These are phyloP conservation scores for Fraxinus sp. DNA, from an alignment of 305 asterid species.

Conservation along the genomic window DNA sequence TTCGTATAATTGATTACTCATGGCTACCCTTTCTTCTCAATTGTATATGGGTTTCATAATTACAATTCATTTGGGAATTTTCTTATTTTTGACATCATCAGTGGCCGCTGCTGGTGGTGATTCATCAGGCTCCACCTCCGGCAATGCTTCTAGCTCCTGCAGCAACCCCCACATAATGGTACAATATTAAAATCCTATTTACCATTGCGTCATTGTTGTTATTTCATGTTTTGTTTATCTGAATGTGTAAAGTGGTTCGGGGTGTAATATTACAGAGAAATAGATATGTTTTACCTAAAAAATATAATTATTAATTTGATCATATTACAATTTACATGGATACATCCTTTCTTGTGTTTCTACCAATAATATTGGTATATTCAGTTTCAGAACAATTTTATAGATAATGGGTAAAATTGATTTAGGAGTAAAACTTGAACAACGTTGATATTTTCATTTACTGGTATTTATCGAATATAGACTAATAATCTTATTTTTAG, in stretches of 20 bases:
- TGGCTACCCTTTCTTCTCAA: constrained; percentile 26
- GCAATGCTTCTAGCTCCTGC: constrained; percentile 47
- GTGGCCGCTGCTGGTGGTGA: constrained; percentile 42
- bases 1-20: not conserved
- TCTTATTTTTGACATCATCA: constrained; percentile 40
- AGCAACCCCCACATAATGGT: constrained; percentile 64
- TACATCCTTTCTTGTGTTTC: not conserved
- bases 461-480: not conserved
- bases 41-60: constrained; percentile 26
- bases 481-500: not conserved
- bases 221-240: not conserved
- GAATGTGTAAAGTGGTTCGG: not conserved
- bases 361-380: not conserved
- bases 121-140: constrained; percentile 43
- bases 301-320: not conserved
- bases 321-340: not conserved
- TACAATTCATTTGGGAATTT: constrained; percentile 33
- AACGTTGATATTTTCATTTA: not conserved
- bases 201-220: not conserved
- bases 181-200: constrained; percentile 18
- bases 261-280: not conserved
- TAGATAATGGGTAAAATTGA: not conserved
- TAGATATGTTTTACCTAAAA: not conserved
- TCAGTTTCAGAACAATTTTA: not conserved
- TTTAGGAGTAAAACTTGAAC: not conserved